Conservation (phyloP, 176 grass and related monocot genomes). For the Ensete ventricosum region DNA sequence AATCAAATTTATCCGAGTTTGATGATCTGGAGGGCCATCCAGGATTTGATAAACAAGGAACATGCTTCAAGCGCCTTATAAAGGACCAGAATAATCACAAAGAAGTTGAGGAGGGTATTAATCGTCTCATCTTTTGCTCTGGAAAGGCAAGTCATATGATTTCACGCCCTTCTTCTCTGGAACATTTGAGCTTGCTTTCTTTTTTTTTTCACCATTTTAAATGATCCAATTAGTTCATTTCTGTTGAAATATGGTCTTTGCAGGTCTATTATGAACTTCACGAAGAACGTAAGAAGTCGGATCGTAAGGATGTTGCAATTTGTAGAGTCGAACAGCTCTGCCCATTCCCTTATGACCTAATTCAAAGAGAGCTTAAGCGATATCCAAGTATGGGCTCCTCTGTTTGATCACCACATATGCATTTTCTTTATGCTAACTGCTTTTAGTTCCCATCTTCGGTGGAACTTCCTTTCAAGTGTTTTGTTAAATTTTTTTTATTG, state of each 20-base stretch:
- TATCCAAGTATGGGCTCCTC: conserved; percentile 14
- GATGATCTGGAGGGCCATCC: conserved; percentile 16
- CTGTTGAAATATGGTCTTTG: not conserved
- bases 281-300: conserved; percentile 14
- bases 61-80: conserved; percentile 15
- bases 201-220: too few species aligned
- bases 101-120: conserved; percentile 16
- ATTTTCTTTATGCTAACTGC: not conserved
- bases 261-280: conserved; percentile 15
- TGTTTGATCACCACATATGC: not conserved
- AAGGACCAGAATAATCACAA: conserved; percentile 19
- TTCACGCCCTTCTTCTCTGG: not conserved
- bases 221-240: too few species aligned
- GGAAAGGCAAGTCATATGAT: conserved; percentile 7
- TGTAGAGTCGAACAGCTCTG: conserved; percentile 22
- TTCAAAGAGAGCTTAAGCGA: conserved; percentile 15
- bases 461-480: too few species aligned
- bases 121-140: conserved; percentile 14
- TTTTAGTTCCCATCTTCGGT: not conserved
- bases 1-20: conserved; percentile 22
- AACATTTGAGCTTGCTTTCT: too few species aligned
- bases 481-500: too few species aligned
- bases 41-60: conserved; percentile 20
- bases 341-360: conserved; percentile 22
- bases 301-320: conserved; percentile 24